Conservation (phyloP, 257 asterid genomes). For the Coffea eugenioides region DNA sequence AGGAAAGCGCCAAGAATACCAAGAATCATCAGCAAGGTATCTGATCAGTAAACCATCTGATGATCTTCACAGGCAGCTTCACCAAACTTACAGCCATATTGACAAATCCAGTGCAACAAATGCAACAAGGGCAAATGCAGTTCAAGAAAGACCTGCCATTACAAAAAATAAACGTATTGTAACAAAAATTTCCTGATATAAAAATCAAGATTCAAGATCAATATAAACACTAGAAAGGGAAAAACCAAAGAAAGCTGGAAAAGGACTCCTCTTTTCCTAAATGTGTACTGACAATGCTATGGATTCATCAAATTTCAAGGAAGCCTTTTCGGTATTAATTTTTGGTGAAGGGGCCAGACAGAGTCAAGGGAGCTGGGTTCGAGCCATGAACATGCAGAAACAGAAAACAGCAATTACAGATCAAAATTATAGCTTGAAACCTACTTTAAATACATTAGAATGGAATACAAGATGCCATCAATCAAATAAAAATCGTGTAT, state of each 20-base stretch:
- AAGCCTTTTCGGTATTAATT: no score
- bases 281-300: neutral
- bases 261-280: neutral
- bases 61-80: conserved; percentile 42
- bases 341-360: no score
- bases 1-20: neutral
- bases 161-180: neutral
- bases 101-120: conserved; percentile 46
- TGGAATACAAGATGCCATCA: neutral
- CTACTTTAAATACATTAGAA: neutral
- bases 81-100: conserved; percentile 39
- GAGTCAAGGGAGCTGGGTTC: no score
- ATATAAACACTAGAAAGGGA: neutral
- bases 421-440: neutral
- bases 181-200: neutral
- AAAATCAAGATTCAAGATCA: neutral
- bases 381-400: neutral
- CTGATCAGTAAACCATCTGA: conserved; percentile 42
- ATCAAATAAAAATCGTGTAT: neutral
- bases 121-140: conserved; percentile 59
- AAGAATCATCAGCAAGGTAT: conserved; percentile 49
- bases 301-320: neutral
- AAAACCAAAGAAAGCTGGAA: no score
- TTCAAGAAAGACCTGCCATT: conserved; percentile 35
- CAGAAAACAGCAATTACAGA: neutral